phyloP scores from a whole-genome alignment of 2,329 filamentous ascomycete species.

The Curvularia sp. region DNA sequence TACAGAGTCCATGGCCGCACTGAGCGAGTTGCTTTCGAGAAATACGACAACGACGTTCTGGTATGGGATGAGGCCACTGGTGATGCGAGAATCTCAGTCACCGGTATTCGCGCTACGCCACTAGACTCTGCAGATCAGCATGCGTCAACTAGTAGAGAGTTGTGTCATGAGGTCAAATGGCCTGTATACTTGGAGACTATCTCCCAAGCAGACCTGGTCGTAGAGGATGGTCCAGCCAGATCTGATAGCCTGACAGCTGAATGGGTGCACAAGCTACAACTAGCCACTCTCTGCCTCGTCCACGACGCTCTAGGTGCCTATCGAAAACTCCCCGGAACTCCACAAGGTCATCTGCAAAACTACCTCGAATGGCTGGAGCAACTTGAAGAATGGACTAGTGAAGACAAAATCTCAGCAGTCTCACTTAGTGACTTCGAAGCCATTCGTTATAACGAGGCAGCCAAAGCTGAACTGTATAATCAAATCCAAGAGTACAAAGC shows the following conservation, averaged over 20 bases:
- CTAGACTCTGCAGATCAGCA: slow-evolving; percentile 5
- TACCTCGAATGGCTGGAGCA: slow-evolving; percentile 3
- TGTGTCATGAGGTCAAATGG: slow-evolving; percentile 7
- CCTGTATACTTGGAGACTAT: neutral
- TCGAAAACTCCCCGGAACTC: neutral
- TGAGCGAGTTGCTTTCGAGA: slow-evolving; percentile 7
- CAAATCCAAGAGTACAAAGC: slow-evolving; percentile 5
- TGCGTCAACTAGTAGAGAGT: neutral
- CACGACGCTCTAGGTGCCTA: slow-evolving; percentile 4
- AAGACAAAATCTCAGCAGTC: slow-evolving; percentile 5
- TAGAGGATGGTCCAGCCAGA: neutral
- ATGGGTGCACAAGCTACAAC: slow-evolving; percentile 4
- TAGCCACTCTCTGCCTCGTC: slow-evolving; percentile 7
- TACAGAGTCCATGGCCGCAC: slow-evolving; percentile 6
- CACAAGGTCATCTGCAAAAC: neutral
- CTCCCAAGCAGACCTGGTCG: neutral
- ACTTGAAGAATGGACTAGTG: slow-evolving; percentile 1
- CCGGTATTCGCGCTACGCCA: slow-evolving; percentile 3
- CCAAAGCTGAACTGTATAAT: slow-evolving; percentile 2
- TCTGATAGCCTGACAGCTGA: neutral
- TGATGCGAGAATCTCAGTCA: slow-evolving; percentile 1
- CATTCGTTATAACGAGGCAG: neutral
- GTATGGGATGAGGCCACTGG: slow-evolving; percentile 2
- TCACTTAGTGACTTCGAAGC: slow-evolving; percentile 1
- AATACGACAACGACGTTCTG: slow-evolving; percentile 5